Evolutionary conservation across 2,329 filamentous ascomycete genomes (phyloP), one percentile per base, ranked within the genome.

Genomic region (Pseudomassariella vexata): DNA sequence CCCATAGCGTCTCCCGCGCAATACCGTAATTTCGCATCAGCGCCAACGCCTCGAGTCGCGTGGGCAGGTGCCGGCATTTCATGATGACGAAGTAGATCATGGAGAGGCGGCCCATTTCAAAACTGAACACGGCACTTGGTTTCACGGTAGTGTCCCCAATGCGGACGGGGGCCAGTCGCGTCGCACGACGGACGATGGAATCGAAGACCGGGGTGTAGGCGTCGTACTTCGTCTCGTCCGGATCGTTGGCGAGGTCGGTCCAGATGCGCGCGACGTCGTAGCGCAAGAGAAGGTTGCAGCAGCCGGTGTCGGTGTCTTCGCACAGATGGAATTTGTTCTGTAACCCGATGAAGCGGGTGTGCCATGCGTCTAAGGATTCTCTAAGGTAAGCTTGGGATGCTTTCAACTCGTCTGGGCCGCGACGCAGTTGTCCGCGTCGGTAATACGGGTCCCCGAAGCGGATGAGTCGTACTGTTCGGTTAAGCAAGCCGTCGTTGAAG

Each of bases 61-160:
- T 52, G 2, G 33, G 28, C 5, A 65, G 44, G n/a, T 50, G 49
- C 0, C 63, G 59, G 24, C 63, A 66, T 35, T 60, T 64, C 19
- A 56, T 42, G 2, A 53, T 42, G 6, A 62, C 42, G 23, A 59
- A 63, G 29, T 55, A 59, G 8, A 66, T 48, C 8, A 59, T 39
- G 0, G 62, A 57, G 3, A 51, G 42, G 19, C 57, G 63, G 0
- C 60, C 62, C 43, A 59, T 57, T 35, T 62, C 58, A n/a, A 66
- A 64, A 16, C 48, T 57, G 40, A 65, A 66, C 21, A 2, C 11
- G 9, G 3, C 9, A 6, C 9, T 19, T 26, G 4, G 17, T 5
- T 18, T 7, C n/a, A n/a, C n/a, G n/a, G n/a, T n/a, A n/a, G n/a
- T n/a, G n/a, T n/a, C n/a, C n/a, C n/a, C n/a, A n/a, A n/a, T n/a